Percentiles rank a stretch among this genome's conserved stretches.
phyloP scores from a whole-genome alignment of 148 eudicot genomes.

The Rhododendron kiyosumense region DNA sequence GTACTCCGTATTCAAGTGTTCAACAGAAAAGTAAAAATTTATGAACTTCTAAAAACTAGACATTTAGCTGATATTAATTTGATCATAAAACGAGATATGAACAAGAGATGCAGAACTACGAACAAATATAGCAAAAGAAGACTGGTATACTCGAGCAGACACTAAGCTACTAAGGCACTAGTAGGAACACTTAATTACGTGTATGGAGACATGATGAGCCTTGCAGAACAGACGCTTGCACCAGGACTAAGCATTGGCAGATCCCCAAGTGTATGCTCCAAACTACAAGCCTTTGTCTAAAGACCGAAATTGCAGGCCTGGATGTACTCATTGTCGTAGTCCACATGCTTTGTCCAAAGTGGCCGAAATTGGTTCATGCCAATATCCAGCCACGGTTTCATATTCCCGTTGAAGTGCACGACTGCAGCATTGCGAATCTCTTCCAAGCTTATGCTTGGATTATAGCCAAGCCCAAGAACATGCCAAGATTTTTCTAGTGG shows the following conservation, averaged over 20 bases:
- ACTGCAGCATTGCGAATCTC: conserved; percentile 88
- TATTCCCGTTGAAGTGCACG: conserved; percentile 88
- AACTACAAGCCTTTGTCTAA: conserved; percentile 16
- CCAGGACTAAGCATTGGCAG: conserved; percentile 26
- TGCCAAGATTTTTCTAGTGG: conserved; percentile 96
- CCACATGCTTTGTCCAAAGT: conserved; percentile 82
- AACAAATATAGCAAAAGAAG: conserved; percentile 12
- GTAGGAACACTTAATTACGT: conserved; percentile 19
- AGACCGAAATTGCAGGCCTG: conserved; percentile 84
- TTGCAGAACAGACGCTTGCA: conserved; percentile 19
- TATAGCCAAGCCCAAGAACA: conserved; percentile 90
- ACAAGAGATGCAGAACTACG: conserved; percentile 22
- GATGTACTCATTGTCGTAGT: conserved; percentile 73
- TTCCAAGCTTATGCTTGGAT: conserved; percentile 79
- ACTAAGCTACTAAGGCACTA: conserved; percentile 19
- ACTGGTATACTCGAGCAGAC: conserved; percentile 13
- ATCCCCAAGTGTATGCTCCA: conserved; percentile 19
- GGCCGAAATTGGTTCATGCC: conserved; percentile 76
- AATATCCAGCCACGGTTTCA: conserved; percentile 96
- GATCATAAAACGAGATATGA: conserved; percentile 6
- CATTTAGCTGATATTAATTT: background rate
- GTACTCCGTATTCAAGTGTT: background rate
- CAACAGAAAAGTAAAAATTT: background rate
- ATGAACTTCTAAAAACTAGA: background rate
- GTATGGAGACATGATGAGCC: conserved; percentile 26